Conservation (phyloP, 2,329 filamentous ascomycete species). For the Talaromyces sp. region DNA sequence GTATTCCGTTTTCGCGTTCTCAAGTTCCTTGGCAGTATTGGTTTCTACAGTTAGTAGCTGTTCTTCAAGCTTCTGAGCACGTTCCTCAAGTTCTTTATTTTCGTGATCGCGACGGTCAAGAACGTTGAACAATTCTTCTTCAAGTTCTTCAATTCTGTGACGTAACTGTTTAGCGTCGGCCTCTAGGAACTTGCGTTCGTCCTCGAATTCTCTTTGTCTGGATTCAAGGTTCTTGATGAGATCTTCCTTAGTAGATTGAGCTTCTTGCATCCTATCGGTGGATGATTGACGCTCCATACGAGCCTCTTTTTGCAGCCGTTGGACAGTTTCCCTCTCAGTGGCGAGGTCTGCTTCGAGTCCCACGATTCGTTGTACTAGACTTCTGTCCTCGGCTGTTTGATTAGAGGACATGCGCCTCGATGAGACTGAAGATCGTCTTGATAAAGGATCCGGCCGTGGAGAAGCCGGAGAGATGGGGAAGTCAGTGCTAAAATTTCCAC, state of each 20-base stretch:
- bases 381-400: conserved; percentile 58
- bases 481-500: conserved; percentile 47
- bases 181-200: conserved; percentile 79
- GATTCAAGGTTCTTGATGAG: conserved; percentile 93
- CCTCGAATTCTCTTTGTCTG: conserved; percentile 80
- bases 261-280: conserved; percentile 72
- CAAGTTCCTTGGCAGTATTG: conserved; percentile 45
- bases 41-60: conserved; percentile 63
- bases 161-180: conserved; percentile 74
- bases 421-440: conserved; percentile 58
- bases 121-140: conserved; percentile 86
- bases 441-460: conserved; percentile 42
- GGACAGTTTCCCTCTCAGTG: conserved; percentile 65
- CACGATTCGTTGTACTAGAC: conserved; percentile 59
- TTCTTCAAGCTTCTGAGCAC: conserved; percentile 63
- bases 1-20: conserved; percentile 42
- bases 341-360: conserved; percentile 74
- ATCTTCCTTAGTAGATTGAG: conserved; percentile 87
- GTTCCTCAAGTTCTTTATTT: conserved; percentile 66
- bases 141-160: conserved; percentile 76
- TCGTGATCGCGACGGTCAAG: conserved; percentile 81
- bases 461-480: conserved; percentile 42
- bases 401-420: conserved; percentile 61
- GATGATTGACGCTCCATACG: conserved; percentile 56
- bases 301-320: conserved; percentile 67